These are phyloP conservation scores for Globisporangium mamillatum DNA, from an alignment of 352 stramenopile genomes.

Conservation along the genomic window DNA sequence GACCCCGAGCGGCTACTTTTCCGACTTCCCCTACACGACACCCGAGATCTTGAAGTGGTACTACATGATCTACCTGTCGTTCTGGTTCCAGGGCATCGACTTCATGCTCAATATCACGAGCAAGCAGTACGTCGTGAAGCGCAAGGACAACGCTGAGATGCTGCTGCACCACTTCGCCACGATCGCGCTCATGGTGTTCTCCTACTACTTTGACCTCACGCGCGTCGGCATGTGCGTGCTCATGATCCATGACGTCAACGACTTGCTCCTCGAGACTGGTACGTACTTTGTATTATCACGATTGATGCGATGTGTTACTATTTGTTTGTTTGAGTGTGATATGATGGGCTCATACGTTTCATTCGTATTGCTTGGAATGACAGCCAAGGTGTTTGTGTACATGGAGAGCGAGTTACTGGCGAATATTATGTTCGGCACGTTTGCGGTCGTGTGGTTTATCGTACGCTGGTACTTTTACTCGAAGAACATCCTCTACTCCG, in stretches of 20 bases:
- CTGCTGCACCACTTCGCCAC: conserved; percentile 76
- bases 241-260: conserved; percentile 82
- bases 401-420: conserved; percentile 61
- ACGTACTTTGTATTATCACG: conserved; percentile 13
- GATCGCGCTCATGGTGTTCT: conserved; percentile 77
- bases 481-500: conserved; percentile 71
- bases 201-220: conserved; percentile 69
- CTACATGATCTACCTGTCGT: conserved; percentile 85
- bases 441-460: conserved; percentile 70
- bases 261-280: conserved; percentile 70
- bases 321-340: not conserved
- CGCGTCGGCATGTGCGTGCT: conserved; percentile 72
- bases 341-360: not conserved
- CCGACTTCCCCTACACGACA: conserved; percentile 42
- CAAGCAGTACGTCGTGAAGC: conserved; percentile 79
- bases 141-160: conserved; percentile 83
- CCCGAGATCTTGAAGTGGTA: conserved; percentile 69
- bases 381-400: conserved; percentile 81
- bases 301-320: not conserved
- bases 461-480: conserved; percentile 71
- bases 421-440: conserved; percentile 69
- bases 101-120: conserved; percentile 84
- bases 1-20: conserved; percentile 66
- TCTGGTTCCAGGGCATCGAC: conserved; percentile 82
- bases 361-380: not conserved